Conservation (phyloP, 2,329 filamentous ascomycete genomes). For the Massarina eburnea region DNA sequence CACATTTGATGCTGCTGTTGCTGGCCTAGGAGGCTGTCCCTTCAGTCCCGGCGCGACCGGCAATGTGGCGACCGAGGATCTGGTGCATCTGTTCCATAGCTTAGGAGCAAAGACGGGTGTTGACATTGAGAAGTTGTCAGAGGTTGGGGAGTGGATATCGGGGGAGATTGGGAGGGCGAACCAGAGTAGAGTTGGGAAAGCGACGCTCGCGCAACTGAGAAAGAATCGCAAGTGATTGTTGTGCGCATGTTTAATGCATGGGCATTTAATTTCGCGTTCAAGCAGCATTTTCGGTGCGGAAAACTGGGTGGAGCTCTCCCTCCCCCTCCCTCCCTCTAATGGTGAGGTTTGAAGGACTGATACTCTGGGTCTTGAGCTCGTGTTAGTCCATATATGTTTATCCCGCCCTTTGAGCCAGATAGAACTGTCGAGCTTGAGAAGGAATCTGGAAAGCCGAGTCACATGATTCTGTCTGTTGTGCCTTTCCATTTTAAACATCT, state of each 20-base stretch:
- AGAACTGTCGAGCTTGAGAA: no score
- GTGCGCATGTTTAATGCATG: not conserved
- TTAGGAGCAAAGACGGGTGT: conserved; percentile 75
- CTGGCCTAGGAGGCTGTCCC: conserved; percentile 80
- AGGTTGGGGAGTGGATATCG: conserved; percentile 44
- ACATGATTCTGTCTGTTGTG: no score
- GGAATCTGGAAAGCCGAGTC: no score
- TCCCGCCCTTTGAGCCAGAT: no score
- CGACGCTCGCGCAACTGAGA: conserved; percentile 34
- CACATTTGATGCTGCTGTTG: conserved; percentile 78
- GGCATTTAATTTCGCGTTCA: no score
- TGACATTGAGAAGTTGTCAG: conserved; percentile 39
- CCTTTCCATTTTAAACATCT: no score
- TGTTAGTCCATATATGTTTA: no score
- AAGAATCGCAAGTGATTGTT: conserved; percentile 10
- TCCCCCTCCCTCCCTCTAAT: no score
- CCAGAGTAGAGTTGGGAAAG: conserved; percentile 44
- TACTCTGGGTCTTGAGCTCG: no score
- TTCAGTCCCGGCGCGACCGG: conserved; percentile 84
- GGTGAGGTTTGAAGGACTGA: no score
- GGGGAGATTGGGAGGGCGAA: conserved; percentile 37
- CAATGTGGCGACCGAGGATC: conserved; percentile 81
- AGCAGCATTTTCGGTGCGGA: no score
- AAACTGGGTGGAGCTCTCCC: no score
- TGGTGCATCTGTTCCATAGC: conserved; percentile 75